Percentiles rank a stretch among this genome's conserved stretches.
Evolutionary conservation across 345 rosid genomes (phyloP).

Genomic region (Firmiana major): DNA sequence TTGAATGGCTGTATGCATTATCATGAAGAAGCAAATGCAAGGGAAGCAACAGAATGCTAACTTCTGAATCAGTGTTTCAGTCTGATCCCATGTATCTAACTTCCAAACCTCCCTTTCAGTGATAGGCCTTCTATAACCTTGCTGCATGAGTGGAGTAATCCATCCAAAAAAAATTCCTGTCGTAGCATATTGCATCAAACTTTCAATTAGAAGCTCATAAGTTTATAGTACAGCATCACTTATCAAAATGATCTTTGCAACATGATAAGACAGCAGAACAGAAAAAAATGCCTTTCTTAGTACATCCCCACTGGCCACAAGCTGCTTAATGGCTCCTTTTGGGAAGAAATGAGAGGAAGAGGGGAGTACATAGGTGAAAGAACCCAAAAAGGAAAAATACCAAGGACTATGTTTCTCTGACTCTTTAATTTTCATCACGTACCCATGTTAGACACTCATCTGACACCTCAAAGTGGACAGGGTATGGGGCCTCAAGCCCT

Average conservation of each 20-base stretch:
- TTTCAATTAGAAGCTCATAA: background rate
- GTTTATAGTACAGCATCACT: background rate
- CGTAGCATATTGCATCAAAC: constrained; percentile 8
- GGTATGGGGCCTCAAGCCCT: background rate
- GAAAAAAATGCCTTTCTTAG: background rate
- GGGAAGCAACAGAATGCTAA: constrained; percentile 26
- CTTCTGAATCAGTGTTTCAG: constrained; percentile 70
- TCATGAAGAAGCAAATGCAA: background rate
- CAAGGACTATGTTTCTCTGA: background rate
- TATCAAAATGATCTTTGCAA: background rate
- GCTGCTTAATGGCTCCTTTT: background rate
- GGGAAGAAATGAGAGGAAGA: background rate
- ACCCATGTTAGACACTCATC: background rate
- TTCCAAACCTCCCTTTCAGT: constrained; percentile 94
- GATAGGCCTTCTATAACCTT: constrained; percentile 78
- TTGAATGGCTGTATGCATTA: background rate
- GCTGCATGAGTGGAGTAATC: constrained; percentile 89
- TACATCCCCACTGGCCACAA: background rate
- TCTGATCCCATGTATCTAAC: constrained; percentile 87
- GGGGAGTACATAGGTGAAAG: background rate
- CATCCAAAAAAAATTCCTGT: constrained; percentile 73
- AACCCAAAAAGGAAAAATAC: background rate
- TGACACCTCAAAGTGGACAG: background rate
- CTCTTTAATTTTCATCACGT: background rate
- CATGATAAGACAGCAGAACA: background rate